Conservation (phyloP, 140 eudicot genomes). For the Cichorium intybus region DNA sequence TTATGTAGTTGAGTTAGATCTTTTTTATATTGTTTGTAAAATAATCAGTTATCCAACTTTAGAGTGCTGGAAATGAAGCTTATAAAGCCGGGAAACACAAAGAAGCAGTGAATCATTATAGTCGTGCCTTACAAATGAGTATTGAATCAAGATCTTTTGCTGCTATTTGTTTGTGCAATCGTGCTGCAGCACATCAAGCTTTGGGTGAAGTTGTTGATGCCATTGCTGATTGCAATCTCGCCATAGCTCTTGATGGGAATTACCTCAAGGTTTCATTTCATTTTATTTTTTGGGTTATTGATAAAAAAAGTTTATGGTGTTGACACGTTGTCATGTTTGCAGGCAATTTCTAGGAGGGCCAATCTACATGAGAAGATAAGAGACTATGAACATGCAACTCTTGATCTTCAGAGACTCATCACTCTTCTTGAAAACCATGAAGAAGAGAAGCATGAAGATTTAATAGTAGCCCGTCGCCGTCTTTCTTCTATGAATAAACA, state of each 20-base stretch:
- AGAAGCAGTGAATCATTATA: constrained; percentile 82
- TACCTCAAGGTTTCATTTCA: constrained; percentile 60
- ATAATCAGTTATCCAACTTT: background rate
- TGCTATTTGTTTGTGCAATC: constrained; percentile 90
- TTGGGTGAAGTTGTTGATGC: constrained; percentile 77
- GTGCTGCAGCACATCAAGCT: constrained; percentile 97
- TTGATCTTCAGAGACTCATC: constrained; percentile 55
- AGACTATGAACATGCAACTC: constrained; percentile 72
- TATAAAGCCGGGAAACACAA: constrained; percentile 55
- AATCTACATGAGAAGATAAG: constrained; percentile 83
- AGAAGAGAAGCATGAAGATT: constrained; percentile 37
- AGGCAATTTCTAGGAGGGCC: constrained; percentile 93
- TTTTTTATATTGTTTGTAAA: background rate
- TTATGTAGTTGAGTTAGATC: background rate
- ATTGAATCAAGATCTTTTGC: constrained; percentile 70
- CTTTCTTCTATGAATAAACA: constrained; percentile 56
- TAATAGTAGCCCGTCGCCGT: constrained; percentile 55
- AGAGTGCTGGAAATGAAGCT: constrained; percentile 89
- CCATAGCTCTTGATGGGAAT: constrained; percentile 79
- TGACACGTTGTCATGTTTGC: constrained; percentile 9
- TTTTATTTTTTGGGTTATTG: background rate
- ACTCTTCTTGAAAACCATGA: constrained; percentile 59
- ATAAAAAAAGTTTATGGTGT: background rate
- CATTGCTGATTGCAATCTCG: constrained; percentile 90
- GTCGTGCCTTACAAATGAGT: constrained; percentile 55